Evolutionary conservation across 108 stramenopile species (phyloP).

Genomic region (Mediolabrus comicus): DNA sequence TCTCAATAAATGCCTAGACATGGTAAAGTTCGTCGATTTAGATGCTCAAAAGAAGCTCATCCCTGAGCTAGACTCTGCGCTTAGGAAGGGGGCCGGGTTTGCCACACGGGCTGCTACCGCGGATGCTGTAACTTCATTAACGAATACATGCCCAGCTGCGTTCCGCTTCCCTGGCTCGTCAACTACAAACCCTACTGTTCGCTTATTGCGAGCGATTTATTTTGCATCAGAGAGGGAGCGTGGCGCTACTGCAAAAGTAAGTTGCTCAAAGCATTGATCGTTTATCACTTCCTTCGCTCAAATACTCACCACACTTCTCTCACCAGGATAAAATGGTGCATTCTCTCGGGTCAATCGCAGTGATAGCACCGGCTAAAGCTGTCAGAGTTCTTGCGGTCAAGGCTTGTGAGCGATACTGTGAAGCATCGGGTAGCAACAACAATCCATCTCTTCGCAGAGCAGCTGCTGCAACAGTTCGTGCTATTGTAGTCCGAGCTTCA

Average conservation of each 20-base stretch:
- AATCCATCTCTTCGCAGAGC: conserved; percentile 68
- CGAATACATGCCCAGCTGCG: conserved; percentile 62
- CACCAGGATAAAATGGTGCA: conserved; percentile 67
- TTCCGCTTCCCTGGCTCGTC: conserved; percentile 61
- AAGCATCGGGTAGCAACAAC: conserved; percentile 44
- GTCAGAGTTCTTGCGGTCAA: conserved; percentile 47
- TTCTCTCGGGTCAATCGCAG: conserved; percentile 68
- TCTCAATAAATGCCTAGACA: conserved; percentile 74
- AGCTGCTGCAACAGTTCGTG: conserved; percentile 69
- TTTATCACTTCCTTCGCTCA: too few relatives aligned
- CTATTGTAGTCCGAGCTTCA: conserved; percentile 74
- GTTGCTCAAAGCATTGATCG: too few relatives aligned
- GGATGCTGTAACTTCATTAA: conserved; percentile 69
- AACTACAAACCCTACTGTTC: conserved; percentile 65
- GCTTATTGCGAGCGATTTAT: conserved; percentile 81
- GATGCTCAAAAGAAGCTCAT: conserved; percentile 62
- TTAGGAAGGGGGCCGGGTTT: conserved; percentile 60
- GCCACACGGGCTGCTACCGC: conserved; percentile 82
- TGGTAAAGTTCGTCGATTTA: conserved; percentile 48
- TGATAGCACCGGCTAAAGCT: conserved; percentile 63
- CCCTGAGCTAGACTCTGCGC: conserved; percentile 45
- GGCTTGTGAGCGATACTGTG: conserved; percentile 71
- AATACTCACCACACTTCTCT: too few relatives aligned
- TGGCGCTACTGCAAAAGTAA: conserved; percentile 65
- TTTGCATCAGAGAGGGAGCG: conserved; percentile 76